Conservation (phyloP, 2,329 filamentous ascomycete species). For the Penicillium occitanis region DNA sequence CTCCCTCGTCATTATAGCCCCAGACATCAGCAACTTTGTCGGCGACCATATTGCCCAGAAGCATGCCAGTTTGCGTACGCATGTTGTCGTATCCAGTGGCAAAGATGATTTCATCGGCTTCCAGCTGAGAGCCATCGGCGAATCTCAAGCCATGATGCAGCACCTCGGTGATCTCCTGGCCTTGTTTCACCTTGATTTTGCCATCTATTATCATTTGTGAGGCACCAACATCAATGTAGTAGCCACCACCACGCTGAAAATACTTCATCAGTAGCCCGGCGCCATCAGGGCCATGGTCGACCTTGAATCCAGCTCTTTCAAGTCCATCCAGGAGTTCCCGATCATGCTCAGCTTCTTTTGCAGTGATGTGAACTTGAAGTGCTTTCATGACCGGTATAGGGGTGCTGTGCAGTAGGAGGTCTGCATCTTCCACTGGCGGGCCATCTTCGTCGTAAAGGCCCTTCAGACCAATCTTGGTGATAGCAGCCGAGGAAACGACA, state of each 20-base stretch:
- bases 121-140: slow-evolving; percentile 55
- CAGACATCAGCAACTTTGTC: slow-evolving; percentile 59
- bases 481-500: slow-evolving; percentile 58
- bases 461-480: slow-evolving; percentile 55
- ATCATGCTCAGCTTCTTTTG: slow-evolving; percentile 32
- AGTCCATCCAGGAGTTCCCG: slow-evolving; percentile 47
- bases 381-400: slow-evolving; percentile 32
- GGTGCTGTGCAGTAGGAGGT: slow-evolving; percentile 48
- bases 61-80: slow-evolving; percentile 58
- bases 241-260: slow-evolving; percentile 65
- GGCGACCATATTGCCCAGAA: slow-evolving; percentile 63
- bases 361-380: slow-evolving; percentile 48
- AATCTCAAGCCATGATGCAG: slow-evolving; percentile 52
- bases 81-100: slow-evolving; percentile 69
- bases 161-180: slow-evolving; percentile 57
- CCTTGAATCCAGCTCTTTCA: slow-evolving; percentile 58
- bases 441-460: slow-evolving; percentile 49
- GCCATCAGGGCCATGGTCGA: slow-evolving; percentile 58
- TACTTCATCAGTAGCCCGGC: slow-evolving; percentile 63
- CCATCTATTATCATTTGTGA: slow-evolving; percentile 62
- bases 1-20: slow-evolving; percentile 58
- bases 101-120: slow-evolving; percentile 63
- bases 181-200: slow-evolving; percentile 64
- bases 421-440: slow-evolving; percentile 65
- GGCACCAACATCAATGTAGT: slow-evolving; percentile 69